Evolutionary conservation across 2,329 filamentous ascomycete species (phyloP), one percentile per base, ranked within the genome.

Genomic region (Penicillium sp.): DNA sequence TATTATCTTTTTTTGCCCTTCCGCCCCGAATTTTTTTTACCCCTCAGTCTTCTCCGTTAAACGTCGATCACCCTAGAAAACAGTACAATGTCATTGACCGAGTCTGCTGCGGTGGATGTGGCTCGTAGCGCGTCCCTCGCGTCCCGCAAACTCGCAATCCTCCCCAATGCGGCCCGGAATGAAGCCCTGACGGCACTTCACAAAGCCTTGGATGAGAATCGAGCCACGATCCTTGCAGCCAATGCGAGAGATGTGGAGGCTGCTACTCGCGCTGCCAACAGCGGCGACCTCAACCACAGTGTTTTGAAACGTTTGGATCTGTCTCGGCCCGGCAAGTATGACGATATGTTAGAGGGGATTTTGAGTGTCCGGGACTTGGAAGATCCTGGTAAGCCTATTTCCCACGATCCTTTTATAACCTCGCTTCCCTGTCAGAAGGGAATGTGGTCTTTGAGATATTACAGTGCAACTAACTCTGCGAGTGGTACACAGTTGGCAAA

Each of bases 311-410:
- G 95, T 55, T 83, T 99, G 60, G 93, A 99, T 75, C 81, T 99
- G 49, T 87, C 86, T 49, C 89, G 90, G 74, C 85, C 87, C 71
- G 93, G 93, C 57, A 98, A 98, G 79, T 99, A 89, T 82, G 93
- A 97, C 70, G 95, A 98, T 71, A 98, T 99, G 95, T 82, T 99
- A 63, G 89, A 93, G 78, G 95, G 95, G 26, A 96, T 99, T 60
- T 77, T 96, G 59, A 92, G 96, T 76, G 95, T 99, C 60, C 84
- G 89, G 64, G 83, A 85, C 50, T 82, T 99, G 27, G 85, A 90
- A 49, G 95, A 99, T 78, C 95, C 95, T 64, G 85, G 91, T 95
- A 13, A 39, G 53, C 47, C 25, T 25, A 27, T 4, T 10, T 33
- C n/a, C 6, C 11, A 19, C 26, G 21, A 13, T 47, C 2, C 14